Base-by-base conservation (phyloP, 768 basidiomycete genomes). In the Favolaschia claudopus region DNA sequence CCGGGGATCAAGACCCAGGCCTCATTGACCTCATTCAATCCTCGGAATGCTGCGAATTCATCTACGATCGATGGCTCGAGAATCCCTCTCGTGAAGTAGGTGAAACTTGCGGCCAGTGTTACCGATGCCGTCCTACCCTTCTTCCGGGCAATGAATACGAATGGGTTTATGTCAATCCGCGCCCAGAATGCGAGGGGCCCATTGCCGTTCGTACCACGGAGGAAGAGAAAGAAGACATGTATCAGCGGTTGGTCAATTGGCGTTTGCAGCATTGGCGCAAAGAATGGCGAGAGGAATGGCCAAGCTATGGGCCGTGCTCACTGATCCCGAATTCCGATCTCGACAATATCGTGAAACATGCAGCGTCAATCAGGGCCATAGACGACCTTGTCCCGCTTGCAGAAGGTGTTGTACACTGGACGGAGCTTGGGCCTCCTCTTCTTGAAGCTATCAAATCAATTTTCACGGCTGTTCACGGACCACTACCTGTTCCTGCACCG, bases 21-120 rank as follows among this genome's bases (percentile, higher is more conserved):
- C 36, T 59, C 13, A 19, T 57, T 20, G 44, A 59, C n/a, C 44
- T 59, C 3, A 28, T 59, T 37, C 58, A 53, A 24, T 59, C 49
- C 0, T 14, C 36, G n/a, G 27, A 31, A 25, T 57, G 55, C 32
- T 45, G 46, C 4, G 55, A 59, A 17, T 27, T 12, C n/a, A 55
- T 68, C 14, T 47, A 60, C 20, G 56, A 68, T 32, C 13, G 39
- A 8, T 58, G 56, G 39, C 60, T 65, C 28, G 66, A 67, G 19
- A 65, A 63, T 36, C 60, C 63, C 24, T 42, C 46, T 1, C 52
- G 39, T n/a, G 15, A 24, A 15, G 37, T 20, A 7, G 27, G 28
- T 12, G 4, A 14, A 9, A 14, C 32, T 39, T 13, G 20, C 20
- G 15, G 29, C 19, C 50, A 44, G 15, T 60, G 65, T 36, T 46